These are phyloP conservation scores for Phialophora verrucosa DNA, from an alignment of 2,329 filamentous ascomycete species.

Conservation along the genomic window DNA sequence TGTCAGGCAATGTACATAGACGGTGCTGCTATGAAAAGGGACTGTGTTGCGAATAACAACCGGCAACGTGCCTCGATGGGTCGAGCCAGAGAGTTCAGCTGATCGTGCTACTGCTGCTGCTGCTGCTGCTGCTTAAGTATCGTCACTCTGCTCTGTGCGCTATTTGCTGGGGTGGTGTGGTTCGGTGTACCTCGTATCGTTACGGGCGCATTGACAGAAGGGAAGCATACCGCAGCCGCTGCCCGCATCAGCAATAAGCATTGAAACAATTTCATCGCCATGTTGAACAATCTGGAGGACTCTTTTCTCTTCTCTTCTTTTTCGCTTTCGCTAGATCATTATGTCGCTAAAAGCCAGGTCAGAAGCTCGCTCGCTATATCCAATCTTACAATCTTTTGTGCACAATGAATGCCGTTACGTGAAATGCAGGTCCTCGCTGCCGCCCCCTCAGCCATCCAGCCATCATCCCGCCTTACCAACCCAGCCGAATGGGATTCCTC, in stretches of 20 bases:
- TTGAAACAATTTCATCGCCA: neutral
- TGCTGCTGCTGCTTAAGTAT: neutral
- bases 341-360: neutral
- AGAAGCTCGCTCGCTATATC: slow-evolving; percentile 9
- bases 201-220: neutral
- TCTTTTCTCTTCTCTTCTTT: neutral
- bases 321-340: slow-evolving; percentile 4
- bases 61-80: neutral
- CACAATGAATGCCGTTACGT: neutral
- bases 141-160: neutral
- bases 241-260: neutral
- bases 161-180: neutral
- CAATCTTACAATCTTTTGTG: slow-evolving; percentile 11
- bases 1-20: neutral
- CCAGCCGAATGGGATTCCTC: neutral
- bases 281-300: neutral
- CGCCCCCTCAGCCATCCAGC: neutral
- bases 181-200: neutral
- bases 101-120: neutral
- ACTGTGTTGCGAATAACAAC: neutral
- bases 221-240: neutral
- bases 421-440: neutral
- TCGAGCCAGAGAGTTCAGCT: neutral
- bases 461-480: neutral
- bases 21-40: neutral